phyloP scores from a whole-genome alignment of 2,329 filamentous ascomycete genomes.

The Ophiognomonia clavigignenti-juglandacearum region DNA sequence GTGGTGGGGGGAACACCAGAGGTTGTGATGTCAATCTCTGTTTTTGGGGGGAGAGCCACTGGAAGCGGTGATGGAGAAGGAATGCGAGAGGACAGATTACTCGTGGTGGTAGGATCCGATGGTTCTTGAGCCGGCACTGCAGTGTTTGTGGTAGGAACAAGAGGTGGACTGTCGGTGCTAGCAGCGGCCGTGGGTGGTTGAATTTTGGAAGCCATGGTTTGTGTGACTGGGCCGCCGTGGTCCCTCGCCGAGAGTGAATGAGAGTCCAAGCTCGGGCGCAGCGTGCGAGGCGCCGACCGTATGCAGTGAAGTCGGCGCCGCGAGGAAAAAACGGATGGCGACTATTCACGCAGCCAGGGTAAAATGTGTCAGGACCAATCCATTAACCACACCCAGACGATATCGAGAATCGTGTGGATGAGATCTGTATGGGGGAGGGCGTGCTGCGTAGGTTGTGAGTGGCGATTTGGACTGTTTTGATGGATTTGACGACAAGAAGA shows the following conservation, averaged over 20 bases:
- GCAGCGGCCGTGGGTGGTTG: slow-evolving; percentile 22
- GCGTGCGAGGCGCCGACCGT: slow-evolving; percentile 14
- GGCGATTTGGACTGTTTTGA: too few species aligned
- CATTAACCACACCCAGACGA: slow-evolving; percentile 5
- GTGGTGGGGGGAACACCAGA: slow-evolving; percentile 19
- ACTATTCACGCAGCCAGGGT: slow-evolving; percentile 5
- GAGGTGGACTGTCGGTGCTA: slow-evolving; percentile 22
- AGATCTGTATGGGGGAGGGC: too few species aligned
- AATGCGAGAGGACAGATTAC: slow-evolving; percentile 20
- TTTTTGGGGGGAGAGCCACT: slow-evolving; percentile 27
- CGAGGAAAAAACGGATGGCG: slow-evolving; percentile 5
- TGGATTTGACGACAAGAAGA: background rate
- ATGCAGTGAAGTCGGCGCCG: slow-evolving; percentile 14
- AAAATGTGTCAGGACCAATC: slow-evolving; percentile 11
- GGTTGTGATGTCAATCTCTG: slow-evolving; percentile 22
- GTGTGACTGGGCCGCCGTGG: slow-evolving; percentile 7
- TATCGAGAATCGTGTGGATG: too few species aligned
- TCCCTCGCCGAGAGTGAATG: background rate
- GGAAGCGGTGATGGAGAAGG: slow-evolving; percentile 21
- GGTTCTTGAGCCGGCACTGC: slow-evolving; percentile 24
- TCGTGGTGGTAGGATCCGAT: slow-evolving; percentile 20
- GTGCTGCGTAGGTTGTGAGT: background rate
- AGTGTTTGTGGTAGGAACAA: slow-evolving; percentile 18
- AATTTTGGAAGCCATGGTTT: slow-evolving; percentile 34
- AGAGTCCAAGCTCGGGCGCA: too few species aligned